Conservation (phyloP, 2,329 filamentous ascomycete species). For the Aspergillus neoniger region DNA sequence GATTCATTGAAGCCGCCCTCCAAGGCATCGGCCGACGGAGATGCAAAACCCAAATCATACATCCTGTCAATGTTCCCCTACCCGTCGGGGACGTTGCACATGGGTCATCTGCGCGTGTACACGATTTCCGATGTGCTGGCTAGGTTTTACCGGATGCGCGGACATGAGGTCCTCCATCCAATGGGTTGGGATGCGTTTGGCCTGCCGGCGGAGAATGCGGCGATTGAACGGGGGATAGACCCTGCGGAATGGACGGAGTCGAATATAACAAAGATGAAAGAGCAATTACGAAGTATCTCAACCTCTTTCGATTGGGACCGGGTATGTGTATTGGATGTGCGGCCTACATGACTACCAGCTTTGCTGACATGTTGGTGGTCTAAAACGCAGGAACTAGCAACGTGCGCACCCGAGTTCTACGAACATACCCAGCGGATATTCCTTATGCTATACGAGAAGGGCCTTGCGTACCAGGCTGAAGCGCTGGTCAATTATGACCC, state of each 20-base stretch:
- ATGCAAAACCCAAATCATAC: conserved; percentile 56
- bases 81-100: conserved; percentile 80
- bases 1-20: conserved; percentile 13
- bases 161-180: conserved; percentile 75
- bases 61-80: conserved; percentile 93
- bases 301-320: conserved; percentile 80
- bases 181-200: conserved; percentile 97
- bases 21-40: conserved; percentile 10
- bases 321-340: conserved; percentile 58
- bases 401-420: conserved; percentile 83
- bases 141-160: conserved; percentile 73
- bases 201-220: conserved; percentile 86
- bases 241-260: conserved; percentile 75
- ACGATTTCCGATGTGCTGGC: conserved; percentile 85
- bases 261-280: conserved; percentile 85
- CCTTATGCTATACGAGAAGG: conserved; percentile 70
- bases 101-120: conserved; percentile 86
- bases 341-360: background rate
- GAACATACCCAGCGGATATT: conserved; percentile 88
- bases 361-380: conserved; percentile 14
- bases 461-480: conserved; percentile 79
- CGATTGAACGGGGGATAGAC: conserved; percentile 76
- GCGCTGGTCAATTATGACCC: conserved; percentile 89
- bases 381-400: conserved; percentile 69
- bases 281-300: conserved; percentile 76